Percentiles rank a stretch among this genome's conserved stretches.
phyloP scores from a whole-genome alignment of 148 eudicot species.

The Bassia scoparia region DNA sequence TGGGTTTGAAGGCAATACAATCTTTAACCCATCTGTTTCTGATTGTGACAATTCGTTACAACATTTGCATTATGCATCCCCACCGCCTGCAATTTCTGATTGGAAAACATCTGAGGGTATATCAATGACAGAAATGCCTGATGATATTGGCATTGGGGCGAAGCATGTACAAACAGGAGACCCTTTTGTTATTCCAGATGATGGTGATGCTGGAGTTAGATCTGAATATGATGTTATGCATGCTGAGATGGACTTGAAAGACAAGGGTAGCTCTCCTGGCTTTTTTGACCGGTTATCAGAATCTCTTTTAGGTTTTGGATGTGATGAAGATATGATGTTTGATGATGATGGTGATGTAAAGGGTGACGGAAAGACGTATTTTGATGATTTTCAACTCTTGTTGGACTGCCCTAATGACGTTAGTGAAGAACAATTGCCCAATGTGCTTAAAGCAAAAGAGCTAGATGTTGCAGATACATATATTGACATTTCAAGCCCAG shows the following conservation, averaged over 20 bases:
- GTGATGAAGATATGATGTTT: slow-evolving; percentile 37
- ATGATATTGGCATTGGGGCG: slow-evolving; percentile 26
- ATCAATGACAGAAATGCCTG: slow-evolving; percentile 37
- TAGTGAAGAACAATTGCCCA: slow-evolving; percentile 29
- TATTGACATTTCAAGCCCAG: slow-evolving; percentile 25
- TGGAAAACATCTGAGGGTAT: slow-evolving; percentile 56
- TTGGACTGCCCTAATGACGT: slow-evolving; percentile 41
- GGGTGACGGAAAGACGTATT: slow-evolving; percentile 29
- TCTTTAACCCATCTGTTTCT: slow-evolving; percentile 39
- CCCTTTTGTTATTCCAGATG: slow-evolving; percentile 33
- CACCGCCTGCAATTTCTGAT: slow-evolving; percentile 42
- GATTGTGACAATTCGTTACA: slow-evolving; percentile 48
- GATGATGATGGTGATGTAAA: slow-evolving; percentile 44
- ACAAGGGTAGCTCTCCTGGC: slow-evolving; percentile 30
- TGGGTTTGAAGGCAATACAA: slow-evolving; percentile 38
- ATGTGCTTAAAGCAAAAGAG: slow-evolving; percentile 32
- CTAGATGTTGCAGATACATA: slow-evolving; percentile 25
- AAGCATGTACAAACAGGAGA: slow-evolving; percentile 31
- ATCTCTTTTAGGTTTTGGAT: slow-evolving; percentile 34
- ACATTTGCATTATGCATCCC: slow-evolving; percentile 51
- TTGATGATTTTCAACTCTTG: slow-evolving; percentile 40
- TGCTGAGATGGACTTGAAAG: slow-evolving; percentile 26
- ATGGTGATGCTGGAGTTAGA: slow-evolving; percentile 26
- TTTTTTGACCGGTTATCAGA: slow-evolving; percentile 32
- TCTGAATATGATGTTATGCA: slow-evolving; percentile 27